These are phyloP conservation scores for Boletus hoseneyae DNA, from an alignment of 1,284 basidiomycete species.

Conservation along the genomic window DNA sequence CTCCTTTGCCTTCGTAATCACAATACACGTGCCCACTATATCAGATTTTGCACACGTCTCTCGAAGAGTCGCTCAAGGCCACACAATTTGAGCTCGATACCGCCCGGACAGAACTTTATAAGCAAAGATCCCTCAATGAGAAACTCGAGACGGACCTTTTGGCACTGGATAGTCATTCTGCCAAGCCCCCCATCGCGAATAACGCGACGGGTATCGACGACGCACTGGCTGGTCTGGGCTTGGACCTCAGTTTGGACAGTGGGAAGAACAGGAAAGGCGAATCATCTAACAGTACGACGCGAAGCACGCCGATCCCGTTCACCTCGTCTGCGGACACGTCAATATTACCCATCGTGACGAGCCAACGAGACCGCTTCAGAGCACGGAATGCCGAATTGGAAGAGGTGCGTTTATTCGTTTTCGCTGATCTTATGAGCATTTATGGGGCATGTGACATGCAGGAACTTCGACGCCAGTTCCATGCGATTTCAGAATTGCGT, in stretches of 20 bases:
- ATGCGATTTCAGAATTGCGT: slow-evolving; percentile 87
- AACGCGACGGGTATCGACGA: slow-evolving; percentile 37
- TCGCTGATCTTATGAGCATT: background rate
- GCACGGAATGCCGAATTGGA: slow-evolving; percentile 95
- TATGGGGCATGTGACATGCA: slow-evolving; percentile 29
- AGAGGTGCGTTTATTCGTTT: slow-evolving; percentile 53
- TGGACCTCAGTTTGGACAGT: slow-evolving; percentile 37
- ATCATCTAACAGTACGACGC: slow-evolving; percentile 33
- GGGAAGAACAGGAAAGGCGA: slow-evolving; percentile 20
- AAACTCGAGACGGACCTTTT: slow-evolving; percentile 89
- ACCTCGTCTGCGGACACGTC: slow-evolving; percentile 79
- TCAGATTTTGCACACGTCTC: slow-evolving; percentile 81
- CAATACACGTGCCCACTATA: background rate
- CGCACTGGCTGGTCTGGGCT: slow-evolving; percentile 68
- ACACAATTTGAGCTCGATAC: slow-evolving; percentile 58
- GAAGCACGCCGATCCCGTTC: slow-evolving; percentile 65
- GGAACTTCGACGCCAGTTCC: slow-evolving; percentile 93
- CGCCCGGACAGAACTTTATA: slow-evolving; percentile 67
- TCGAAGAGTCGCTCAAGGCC: slow-evolving; percentile 64
- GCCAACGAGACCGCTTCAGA: slow-evolving; percentile 93
- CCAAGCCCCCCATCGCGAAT: slow-evolving; percentile 20
- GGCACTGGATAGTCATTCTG: slow-evolving; percentile 58
- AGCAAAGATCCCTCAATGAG: slow-evolving; percentile 80
- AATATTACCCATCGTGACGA: slow-evolving; percentile 94
- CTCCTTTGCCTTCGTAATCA: background rate